These are phyloP conservation scores for Zymoseptoria tritici DNA, from an alignment of 2,329 filamentous ascomycete species.

Conservation along the genomic window DNA sequence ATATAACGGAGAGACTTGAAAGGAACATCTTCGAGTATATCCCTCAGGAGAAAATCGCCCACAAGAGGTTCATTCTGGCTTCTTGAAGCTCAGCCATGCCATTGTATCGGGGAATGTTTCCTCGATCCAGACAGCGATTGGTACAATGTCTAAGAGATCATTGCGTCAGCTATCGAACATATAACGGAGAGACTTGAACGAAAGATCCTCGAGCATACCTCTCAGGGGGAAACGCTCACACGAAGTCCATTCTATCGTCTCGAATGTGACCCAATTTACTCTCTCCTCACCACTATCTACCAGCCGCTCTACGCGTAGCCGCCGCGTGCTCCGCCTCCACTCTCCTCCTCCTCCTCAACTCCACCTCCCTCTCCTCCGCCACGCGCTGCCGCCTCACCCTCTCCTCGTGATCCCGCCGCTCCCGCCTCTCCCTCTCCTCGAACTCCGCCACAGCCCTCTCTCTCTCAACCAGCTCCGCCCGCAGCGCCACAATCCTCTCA, in stretches of 20 bases:
- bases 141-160: no score
- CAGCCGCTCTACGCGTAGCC: not conserved
- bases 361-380: not conserved
- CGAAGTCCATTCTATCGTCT: not conserved
- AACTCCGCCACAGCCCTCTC: not conserved
- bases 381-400: not conserved
- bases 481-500: not conserved
- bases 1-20: no score
- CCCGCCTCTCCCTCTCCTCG: not conserved
- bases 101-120: no score
- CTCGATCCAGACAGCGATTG: no score
- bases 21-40: no score
- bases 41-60: no score
- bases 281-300: not conserved
- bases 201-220: no score
- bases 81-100: no score
- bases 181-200: no score
- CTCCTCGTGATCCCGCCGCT: not conserved
- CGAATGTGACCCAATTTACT: not conserved
- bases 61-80: no score
- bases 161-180: no score
- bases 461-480: not conserved
- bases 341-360: not conserved
- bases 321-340: not conserved
- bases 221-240: no score